Evolutionary conservation across 1,284 basidiomycete species (phyloP), one percentile per base, ranked within the genome.

Genomic region (Cystobasidium sp.): DNA sequence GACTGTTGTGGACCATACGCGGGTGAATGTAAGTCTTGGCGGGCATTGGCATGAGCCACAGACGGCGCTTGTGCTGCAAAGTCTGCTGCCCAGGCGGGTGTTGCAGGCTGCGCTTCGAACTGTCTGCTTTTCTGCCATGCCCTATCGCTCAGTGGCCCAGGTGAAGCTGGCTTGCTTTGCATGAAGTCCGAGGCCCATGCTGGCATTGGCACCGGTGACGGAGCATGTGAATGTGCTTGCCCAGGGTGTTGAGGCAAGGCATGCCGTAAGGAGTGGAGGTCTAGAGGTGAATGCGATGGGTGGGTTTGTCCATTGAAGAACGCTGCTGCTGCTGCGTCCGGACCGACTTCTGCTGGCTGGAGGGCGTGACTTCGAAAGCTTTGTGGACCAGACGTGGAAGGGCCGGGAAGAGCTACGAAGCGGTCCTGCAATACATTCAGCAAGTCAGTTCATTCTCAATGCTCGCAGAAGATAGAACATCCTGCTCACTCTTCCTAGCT

Each of bases 401-500:
- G 52, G 1, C 77, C 77, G 5, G 74, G 76, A n/a, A 77, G 58
- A 9, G 76, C 55, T n/a, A 67, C 14, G 67, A 74, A 75, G 76
- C 63, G 51, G 65, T 72, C 67, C 74, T 69, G 59, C 74, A 6
- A 52, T 8, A 12, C 3, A 8, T 20, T 12, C 53, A 39, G 76
- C 61, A 68, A 72, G 44, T 46, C 61, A 41, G 43, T 58, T 53
- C 22, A 37, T 62, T n/a, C 46, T 53, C 58, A 24, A 37, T 63
- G 44, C 49, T 46, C 77, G 8, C 8, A 43, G 18, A 88, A 89
- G 46, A 87, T 84, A 0, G 31, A 12, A 55, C 16, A n/a, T 58
- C 14, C 37, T 24, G 70, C 77, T 53, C 74, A 37, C 46, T 77
- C 83, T 22, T 52, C 91, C 91, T 84, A 92, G 91, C 81, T 91